These are phyloP conservation scores for Lyophyllum shimeji DNA, from an alignment of 768 basidiomycete genomes.

Conservation along the genomic window DNA sequence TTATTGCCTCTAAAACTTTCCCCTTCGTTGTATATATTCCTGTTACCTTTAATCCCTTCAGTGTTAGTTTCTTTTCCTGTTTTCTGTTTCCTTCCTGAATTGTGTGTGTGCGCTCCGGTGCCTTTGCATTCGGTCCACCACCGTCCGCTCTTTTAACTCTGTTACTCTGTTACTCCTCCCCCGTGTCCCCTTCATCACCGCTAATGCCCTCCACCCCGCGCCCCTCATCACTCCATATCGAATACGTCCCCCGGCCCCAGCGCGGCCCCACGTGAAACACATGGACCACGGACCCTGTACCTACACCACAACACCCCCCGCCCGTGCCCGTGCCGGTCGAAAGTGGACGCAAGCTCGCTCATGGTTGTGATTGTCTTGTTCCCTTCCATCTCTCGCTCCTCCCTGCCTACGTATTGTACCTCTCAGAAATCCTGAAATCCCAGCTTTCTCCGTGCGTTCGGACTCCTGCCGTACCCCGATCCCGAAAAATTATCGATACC, in stretches of 20 bases:
- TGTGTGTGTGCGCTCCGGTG: conserved; percentile 6
- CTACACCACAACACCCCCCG: not conserved
- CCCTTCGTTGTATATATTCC: conserved; percentile 20
- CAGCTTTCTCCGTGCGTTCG: not conserved
- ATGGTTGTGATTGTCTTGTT: too few relatives aligned
- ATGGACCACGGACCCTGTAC: not conserved
- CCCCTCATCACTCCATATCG: not conserved
- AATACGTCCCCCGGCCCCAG: not conserved
- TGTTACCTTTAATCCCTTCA: conserved; percentile 12
- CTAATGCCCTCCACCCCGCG: conserved; percentile 7
- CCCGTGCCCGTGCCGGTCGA: too few relatives aligned
- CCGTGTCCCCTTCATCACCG: not conserved
- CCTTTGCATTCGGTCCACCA: conserved; percentile 3
- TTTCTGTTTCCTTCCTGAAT: not conserved
- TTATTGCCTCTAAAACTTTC: conserved; percentile 29
- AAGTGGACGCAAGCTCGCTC: not conserved
- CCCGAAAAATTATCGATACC: not conserved
- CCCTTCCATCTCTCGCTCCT: too few relatives aligned
- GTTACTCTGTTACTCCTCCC: too few relatives aligned
- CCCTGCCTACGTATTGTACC: not conserved
- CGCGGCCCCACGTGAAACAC: too few relatives aligned
- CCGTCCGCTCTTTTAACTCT: conserved; percentile 26
- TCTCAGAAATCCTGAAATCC: not conserved
- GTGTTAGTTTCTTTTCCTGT: conserved; percentile 17
- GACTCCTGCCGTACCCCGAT: not conserved